Evolutionary conservation across 768 basidiomycete species (phyloP), one percentile per base, ranked within the genome.

Genomic region (Kwoniella sp.): DNA sequence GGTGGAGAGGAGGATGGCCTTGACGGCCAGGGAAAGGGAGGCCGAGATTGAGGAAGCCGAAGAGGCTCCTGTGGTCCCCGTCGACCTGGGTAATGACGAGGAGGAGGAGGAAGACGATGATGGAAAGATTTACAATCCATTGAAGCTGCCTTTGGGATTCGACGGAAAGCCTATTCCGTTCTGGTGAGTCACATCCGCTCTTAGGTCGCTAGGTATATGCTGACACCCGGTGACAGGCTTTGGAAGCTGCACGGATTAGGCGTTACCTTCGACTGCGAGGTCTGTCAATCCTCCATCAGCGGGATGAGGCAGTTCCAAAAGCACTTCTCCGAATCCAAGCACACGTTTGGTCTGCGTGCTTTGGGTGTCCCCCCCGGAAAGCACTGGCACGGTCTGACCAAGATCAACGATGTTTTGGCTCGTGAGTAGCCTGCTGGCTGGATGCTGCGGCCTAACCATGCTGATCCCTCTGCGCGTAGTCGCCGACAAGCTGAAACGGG

Each of bases 311-410:
- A 66, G 5, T 70, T 69, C 41, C 69, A 77, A 59, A 54, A 63
- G 34, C 57, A 58, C 52, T 68, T 52, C 56, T 70, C 88, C 82
- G 95, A 98, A 79, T 88, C 89, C 23, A 80, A 92, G 49, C 95
- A 99, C 76, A 88, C 95, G 1, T 98, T 96, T 63, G 95, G 92
- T 20, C 95, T 99, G 90, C 85, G 90, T 41, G 91, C 93, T 10
- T 80, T 99, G 25, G 95, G 95, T 29, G 79, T 99, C 51, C 95
- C 95, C 1, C 96, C 96, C 61, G 32, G 23, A 22, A 96, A 93
- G 75, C 95, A 99, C 76, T 99, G 98, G 79, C 91, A 95, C 70
- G 95, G 95, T 75, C 96, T 99, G 55, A 98, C 91, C 22, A 83
- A 86, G 45, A 99, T 99, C 59, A 88, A 91, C 66, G 95, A 99